Percentiles rank a stretch among this genome's conserved stretches.
phyloP scores from a whole-genome alignment of 768 basidiomycete genomes.

The Termitomyces sp. region DNA sequence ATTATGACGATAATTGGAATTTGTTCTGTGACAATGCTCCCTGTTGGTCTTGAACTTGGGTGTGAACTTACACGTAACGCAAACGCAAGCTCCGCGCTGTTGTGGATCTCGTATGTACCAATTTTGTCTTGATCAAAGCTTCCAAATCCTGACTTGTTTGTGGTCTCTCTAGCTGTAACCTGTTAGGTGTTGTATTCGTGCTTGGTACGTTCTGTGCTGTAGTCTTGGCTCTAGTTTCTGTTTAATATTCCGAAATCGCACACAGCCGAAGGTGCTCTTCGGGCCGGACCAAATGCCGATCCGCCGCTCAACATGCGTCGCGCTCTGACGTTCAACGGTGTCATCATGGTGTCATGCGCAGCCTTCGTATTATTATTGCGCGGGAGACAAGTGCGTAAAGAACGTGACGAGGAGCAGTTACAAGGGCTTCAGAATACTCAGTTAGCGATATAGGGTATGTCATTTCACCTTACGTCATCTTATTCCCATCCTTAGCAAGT shows the following conservation, averaged over 20 bases:
- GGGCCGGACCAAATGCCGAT: conserved; percentile 48
- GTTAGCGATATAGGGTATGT: neutral
- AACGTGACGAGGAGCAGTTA: conserved; percentile 50
- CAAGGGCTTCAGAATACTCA: neutral
- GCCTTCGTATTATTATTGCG: conserved; percentile 42
- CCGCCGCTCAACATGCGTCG: conserved; percentile 73
- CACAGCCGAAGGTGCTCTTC: conserved; percentile 62
- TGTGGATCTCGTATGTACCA: conserved; percentile 65
- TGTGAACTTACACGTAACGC: conserved; percentile 78
- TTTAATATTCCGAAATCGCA: neutral
- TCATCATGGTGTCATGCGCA: conserved; percentile 34
- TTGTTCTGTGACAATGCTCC: conserved; percentile 62
- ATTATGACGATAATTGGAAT: conserved; percentile 68
- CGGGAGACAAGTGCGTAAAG: conserved; percentile 59
- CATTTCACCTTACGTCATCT: neutral
- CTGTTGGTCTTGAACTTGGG: conserved; percentile 70
- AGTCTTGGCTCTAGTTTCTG: neutral
- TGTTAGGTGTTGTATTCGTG: conserved; percentile 56
- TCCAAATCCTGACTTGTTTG: neutral
- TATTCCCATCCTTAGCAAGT: neutral
- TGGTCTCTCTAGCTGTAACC: conserved; percentile 47
- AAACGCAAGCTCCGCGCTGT: conserved; percentile 65
- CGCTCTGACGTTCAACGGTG: conserved; percentile 63
- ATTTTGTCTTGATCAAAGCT: neutral
- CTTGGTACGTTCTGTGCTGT: conserved; percentile 38